Evolutionary conservation across 805 yeast genomes (phyloP).

Genomic region (Maudiozyma bulderi): DNA sequence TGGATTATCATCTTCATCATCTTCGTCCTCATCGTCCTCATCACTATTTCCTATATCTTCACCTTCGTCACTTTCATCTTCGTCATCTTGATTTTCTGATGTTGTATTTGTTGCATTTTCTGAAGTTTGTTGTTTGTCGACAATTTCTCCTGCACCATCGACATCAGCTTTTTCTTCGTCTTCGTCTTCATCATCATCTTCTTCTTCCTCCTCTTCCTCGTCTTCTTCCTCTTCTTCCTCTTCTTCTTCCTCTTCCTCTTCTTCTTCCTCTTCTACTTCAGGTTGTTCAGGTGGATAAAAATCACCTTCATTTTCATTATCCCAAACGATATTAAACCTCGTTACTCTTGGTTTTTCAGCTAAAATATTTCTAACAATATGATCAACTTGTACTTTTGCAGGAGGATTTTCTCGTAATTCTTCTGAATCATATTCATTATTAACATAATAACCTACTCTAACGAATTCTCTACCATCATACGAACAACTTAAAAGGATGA

Average conservation of each 20-base stretch:
- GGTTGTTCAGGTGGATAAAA: slow-evolving; percentile 73
- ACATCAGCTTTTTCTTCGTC: slow-evolving; percentile 34
- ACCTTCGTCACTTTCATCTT: slow-evolving; percentile 4
- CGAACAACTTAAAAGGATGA: slow-evolving; percentile 82
- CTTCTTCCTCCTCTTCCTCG: slow-evolving; percentile 41
- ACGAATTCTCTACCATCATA: slow-evolving; percentile 92
- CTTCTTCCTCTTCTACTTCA: slow-evolving; percentile 53
- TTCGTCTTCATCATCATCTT: slow-evolving; percentile 34
- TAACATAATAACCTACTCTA: slow-evolving; percentile 94
- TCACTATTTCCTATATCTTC: slow-evolving; percentile 1
- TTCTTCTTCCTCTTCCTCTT: slow-evolving; percentile 52
- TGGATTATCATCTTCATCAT: slow-evolving; percentile 8
- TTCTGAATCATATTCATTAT: slow-evolving; percentile 91
- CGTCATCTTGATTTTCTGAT: slow-evolving; percentile 6
- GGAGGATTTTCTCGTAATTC: slow-evolving; percentile 93
- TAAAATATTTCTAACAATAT: slow-evolving; percentile 83
- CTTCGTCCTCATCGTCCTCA: slow-evolving; percentile 1
- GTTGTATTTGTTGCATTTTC: slow-evolving; percentile 10
- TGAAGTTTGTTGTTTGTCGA: slow-evolving; percentile 24
- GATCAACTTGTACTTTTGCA: slow-evolving; percentile 83
- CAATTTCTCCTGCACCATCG: slow-evolving; percentile 32
- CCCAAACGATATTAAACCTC: slow-evolving; percentile 95
- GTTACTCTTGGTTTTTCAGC: slow-evolving; percentile 98
- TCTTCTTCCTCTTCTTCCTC: slow-evolving; percentile 41
- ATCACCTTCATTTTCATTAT: slow-evolving; percentile 57